Base-by-base conservation (phyloP, 257 asterid genomes). In the Forsythia suspensa region DNA sequence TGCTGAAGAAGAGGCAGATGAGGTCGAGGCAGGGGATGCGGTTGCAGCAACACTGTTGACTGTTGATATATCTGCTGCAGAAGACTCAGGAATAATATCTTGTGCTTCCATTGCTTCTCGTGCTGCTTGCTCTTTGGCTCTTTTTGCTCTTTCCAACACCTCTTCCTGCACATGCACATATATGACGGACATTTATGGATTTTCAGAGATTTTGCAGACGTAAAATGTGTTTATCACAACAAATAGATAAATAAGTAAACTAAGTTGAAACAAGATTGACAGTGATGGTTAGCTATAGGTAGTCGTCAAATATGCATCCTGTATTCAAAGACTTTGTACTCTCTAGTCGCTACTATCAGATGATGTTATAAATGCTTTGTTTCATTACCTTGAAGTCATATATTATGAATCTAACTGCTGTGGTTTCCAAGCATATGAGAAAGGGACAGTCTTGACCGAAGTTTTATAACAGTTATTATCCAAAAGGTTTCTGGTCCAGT, bases 121-220 rank as follows among this genome's bases (percentile, higher is more conserved):
- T 4, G 94, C 91, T 59, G 97, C 97, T 72, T 85, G 85, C 79
- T 90, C 95, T 80, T 91, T 92, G 71, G 92, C 97, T 63, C 86
- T 87, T 83, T 89, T 85, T 66, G 98, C 98, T 85, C 91, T 94
- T 79, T 91, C 94, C 77, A 94, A 73, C 75, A 92, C 96, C 74
- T 94, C 98, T 38, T 90, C 97, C 98, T 94, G 87, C 82, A 80
- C 3, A 74, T 44, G 76, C 68, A 78, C 38, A 13, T 15, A 8
- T 12, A 16, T 42, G 15, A 29, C 43, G 37, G 46, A 55, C 16
- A n/a, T 24, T 39, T 7, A 71, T 6, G 29, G 39, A 24, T 24
- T 42, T 21, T 12, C 13, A 4, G 21, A 36, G 11, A n/a, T 6
- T 18, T 20, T 57, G 12, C 1, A n/a, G 67, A 57, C 36, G 2